Percentiles rank a stretch among this genome's conserved stretches.
Conservation (phyloP, 106 monocot genomes). For the Allium fistulosum region DNA sequence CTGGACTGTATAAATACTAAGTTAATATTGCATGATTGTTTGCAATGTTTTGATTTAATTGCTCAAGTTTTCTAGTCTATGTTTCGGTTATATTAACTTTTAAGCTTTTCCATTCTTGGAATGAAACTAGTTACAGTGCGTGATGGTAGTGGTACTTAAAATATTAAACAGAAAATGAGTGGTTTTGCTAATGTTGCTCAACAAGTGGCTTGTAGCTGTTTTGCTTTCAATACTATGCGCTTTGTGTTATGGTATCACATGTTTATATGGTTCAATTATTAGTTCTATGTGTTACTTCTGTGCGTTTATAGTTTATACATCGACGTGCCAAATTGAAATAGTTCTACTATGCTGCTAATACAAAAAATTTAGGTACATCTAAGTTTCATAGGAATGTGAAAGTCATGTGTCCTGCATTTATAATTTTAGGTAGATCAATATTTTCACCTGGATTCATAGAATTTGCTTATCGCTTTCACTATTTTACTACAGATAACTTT, state of each 20-base stretch:
- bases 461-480: neutral
- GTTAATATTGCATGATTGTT: neutral
- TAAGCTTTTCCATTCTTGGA: neutral
- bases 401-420: neutral
- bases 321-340: neutral
- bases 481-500: neutral
- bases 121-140: neutral
- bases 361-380: neutral
- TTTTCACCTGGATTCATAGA: too few relatives aligned
- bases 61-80: neutral
- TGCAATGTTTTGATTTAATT: neutral
- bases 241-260: neutral
- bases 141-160: neutral
- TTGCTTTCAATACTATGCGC: neutral
- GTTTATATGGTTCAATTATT: neutral
- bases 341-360: neutral
- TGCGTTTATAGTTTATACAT: neutral
- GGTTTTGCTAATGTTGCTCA: neutral
- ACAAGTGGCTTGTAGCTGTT: conserved; percentile 1
- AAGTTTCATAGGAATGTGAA: neutral
- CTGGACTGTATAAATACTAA: neutral
- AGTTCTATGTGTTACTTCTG: neutral
- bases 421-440: too few relatives aligned
- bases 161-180: neutral
- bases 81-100: conserved; percentile 2